A percentile compares a stretch with the other conserved stretches of the same genome.
phyloP scores from a whole-genome alignment of 139 green algal species.

The Zygnema circumcarinatum region DNA sequence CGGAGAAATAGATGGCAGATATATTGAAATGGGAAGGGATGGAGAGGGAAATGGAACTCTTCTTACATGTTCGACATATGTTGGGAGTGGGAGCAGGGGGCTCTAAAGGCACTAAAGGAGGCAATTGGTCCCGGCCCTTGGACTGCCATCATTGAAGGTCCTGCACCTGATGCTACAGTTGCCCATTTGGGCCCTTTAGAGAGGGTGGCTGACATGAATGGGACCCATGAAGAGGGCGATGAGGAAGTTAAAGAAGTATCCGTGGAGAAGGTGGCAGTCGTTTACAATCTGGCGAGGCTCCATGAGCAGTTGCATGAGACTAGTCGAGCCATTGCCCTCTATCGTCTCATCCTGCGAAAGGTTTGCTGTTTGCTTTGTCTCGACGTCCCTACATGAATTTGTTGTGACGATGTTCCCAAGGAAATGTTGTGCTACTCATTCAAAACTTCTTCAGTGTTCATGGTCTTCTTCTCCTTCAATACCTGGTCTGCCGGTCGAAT shows the following conservation, averaged over 20 bases:
- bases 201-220: slow-evolving; percentile 7
- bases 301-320: slow-evolving; percentile 65
- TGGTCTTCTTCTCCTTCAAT: no score
- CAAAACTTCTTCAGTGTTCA: no score
- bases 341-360: slow-evolving; percentile 41
- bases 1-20: no score
- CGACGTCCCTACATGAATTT: background rate
- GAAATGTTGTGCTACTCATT: no score
- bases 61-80: no score
- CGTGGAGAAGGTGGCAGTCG: slow-evolving; percentile 72
- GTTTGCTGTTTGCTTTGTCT: background rate
- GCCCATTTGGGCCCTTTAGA: background rate
- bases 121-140: slow-evolving; percentile 15
- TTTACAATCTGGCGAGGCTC: slow-evolving; percentile 83
- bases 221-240: background rate
- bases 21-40: no score
- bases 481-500: no score
- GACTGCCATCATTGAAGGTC: slow-evolving; percentile 34
- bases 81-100: slow-evolving; percentile 54
- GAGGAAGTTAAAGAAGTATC: slow-evolving; percentile 22
- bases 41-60: no score
- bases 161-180: background rate
- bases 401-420: no score
- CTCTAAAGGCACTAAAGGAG: slow-evolving; percentile 48
- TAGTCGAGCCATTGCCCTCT: slow-evolving; percentile 14